These are phyloP conservation scores for Coccomyxa subellipsoidea DNA, from an alignment of 163 green algal species.

Conservation along the genomic window DNA sequence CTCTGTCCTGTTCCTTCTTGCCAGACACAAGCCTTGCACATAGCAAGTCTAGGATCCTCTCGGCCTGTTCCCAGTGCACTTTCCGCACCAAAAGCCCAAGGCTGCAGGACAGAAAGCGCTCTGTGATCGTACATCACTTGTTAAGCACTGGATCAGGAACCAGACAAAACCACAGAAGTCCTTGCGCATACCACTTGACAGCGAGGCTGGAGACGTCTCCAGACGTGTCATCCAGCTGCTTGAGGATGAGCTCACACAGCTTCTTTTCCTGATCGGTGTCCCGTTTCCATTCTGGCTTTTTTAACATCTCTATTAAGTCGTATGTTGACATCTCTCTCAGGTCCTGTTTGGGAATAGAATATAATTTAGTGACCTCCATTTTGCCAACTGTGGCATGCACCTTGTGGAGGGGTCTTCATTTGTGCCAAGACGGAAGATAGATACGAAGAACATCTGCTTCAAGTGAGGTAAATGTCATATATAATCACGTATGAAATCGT, in stretches of 20 bases:
- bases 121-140: neutral
- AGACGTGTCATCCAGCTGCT: constrained; percentile 82
- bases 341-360: constrained; percentile 34
- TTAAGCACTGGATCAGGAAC: neutral
- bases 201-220: constrained; percentile 88
- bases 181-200: constrained; percentile 85
- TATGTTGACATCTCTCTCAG: constrained; percentile 91
- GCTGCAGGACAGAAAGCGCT: constrained; percentile 42
- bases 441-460: too few species aligned
- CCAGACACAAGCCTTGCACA: constrained; percentile 58
- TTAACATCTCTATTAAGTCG: constrained; percentile 86
- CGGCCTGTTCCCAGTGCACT: constrained; percentile 49
- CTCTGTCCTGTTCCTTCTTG: constrained; percentile 70
- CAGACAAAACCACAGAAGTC: too few species aligned
- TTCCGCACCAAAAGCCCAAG: constrained; percentile 78
- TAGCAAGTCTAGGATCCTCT: constrained; percentile 64
- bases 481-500: neutral
- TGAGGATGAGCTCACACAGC: constrained; percentile 65
- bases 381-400: too few species aligned
- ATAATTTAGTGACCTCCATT: too few species aligned
- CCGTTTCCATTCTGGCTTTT: constrained; percentile 71
- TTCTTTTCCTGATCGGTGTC: constrained; percentile 69
- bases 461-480: too few species aligned
- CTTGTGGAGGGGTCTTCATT: too few species aligned
- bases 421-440: too few species aligned